Percentiles rank a stretch among this genome's conserved stretches.
Conservation (phyloP, 2,329 filamentous ascomycete species). For the Dactylonectria macrodidyma region DNA sequence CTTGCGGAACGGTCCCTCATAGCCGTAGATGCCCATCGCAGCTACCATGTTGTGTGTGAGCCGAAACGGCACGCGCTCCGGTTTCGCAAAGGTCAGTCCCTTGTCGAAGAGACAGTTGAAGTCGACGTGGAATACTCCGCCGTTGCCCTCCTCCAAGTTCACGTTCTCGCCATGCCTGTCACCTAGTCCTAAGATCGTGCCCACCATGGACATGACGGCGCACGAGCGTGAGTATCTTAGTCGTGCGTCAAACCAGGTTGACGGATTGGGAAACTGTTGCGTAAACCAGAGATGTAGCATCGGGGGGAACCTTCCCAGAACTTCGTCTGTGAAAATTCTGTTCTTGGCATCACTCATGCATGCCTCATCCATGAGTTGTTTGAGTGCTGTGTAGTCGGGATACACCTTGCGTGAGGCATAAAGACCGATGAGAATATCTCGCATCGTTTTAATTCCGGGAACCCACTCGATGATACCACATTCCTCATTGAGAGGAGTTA, state of each 20-base stretch:
- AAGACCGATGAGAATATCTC: slow-evolving; percentile 87
- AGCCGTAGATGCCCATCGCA: slow-evolving; percentile 95
- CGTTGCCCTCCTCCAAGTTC: slow-evolving; percentile 92
- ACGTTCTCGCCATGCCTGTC: slow-evolving; percentile 99
- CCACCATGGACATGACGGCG: slow-evolving; percentile 99
- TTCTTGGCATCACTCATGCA: slow-evolving; percentile 71
- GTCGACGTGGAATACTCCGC: slow-evolving; percentile 96
- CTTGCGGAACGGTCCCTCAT: slow-evolving; percentile 92
- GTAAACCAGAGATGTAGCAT: slow-evolving; percentile 96
- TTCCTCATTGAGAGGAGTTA: slow-evolving; percentile 97
- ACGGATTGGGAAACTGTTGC: slow-evolving; percentile 93
- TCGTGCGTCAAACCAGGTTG: slow-evolving; percentile 90
- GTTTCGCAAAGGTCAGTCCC: slow-evolving; percentile 93
- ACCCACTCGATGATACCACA: slow-evolving; percentile 99
- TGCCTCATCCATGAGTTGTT: slow-evolving; percentile 75
- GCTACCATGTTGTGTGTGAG: slow-evolving; percentile 99
- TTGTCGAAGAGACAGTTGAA: slow-evolving; percentile 99
- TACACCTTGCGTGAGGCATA: slow-evolving; percentile 82
- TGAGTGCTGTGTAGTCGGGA: slow-evolving; percentile 79
- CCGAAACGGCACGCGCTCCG: slow-evolving; percentile 95
- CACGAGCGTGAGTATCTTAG: slow-evolving; percentile 93
- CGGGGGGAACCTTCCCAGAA: slow-evolving; percentile 79
- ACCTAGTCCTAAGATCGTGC: slow-evolving; percentile 92
- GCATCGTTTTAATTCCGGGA: slow-evolving; percentile 92
- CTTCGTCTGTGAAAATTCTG: slow-evolving; percentile 78